Base-by-base conservation (phyloP, 129 eudicot genomes). In the Gnaphalium uliginosum region DNA sequence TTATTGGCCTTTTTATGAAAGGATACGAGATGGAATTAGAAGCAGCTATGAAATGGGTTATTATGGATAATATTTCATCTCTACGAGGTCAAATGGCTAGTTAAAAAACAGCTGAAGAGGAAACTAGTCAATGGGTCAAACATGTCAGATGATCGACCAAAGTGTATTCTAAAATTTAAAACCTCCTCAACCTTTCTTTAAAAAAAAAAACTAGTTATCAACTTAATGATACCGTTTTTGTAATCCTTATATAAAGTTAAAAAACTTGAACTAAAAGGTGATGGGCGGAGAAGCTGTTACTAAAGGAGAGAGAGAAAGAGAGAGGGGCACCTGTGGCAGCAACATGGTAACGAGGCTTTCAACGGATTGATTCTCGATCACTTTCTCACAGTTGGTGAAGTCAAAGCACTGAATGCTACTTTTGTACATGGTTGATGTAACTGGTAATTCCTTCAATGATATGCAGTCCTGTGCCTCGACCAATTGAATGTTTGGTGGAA, bases 381-480 rank as follows among this genome's bases (percentile, higher is more conserved):
- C 68, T 72, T 79, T 79, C 6, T 43, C 32, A 15, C 78, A 72
- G 60, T 79, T 79, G 0, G 83, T 72, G 60, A 79, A 72, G 48
- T 79, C 83, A 2, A 79, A 79, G 67, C 61, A n/a, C 46, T 63
- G 83, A 64, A 64, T 39, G 78, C 73, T 72, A 64, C 78, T 79
- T 33, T 65, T 25, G 13, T 79, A 79, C 35, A 54, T 4, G 18
- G 83, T 72, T 22, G 61, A 72, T 26, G 50, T 79, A 32, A 0
- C 18, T 3, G 83, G 83, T 15, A 79, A 72, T 72, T 72, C 78
- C 78, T 1, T 27, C 50, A 83, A 65, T 0, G 81, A 75, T 46
- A 35, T 17, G 66, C 86, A 83, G 51, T 79, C 83, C n/a, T 83
- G 81, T 27, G 86, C 86, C 60, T 79, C 83, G 4, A 79, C 43